Evolutionary conservation across 2,329 filamentous ascomycete species (phyloP).

Genomic region (Beauveria sp.): DNA sequence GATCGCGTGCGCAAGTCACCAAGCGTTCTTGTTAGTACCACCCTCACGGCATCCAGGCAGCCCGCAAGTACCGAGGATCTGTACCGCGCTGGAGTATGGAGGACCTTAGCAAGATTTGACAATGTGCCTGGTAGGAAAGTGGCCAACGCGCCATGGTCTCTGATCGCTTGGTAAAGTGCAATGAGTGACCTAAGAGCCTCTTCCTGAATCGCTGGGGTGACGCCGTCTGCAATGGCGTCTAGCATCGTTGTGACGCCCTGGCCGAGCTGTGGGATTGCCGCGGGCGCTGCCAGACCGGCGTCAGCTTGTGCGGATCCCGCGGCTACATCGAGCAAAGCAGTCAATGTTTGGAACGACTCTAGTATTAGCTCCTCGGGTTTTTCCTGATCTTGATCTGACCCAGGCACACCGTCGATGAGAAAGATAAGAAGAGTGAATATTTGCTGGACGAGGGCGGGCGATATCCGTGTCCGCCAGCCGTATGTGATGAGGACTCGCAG

Average conservation of each 20-base stretch:
- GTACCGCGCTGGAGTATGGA: slow-evolving; percentile 58
- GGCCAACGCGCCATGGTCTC: slow-evolving; percentile 66
- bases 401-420: slow-evolving; percentile 66
- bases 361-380: slow-evolving; percentile 67
- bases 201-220: slow-evolving; percentile 60
- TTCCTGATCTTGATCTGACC: slow-evolving; percentile 33
- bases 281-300: slow-evolving; percentile 43
- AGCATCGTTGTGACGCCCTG: slow-evolving; percentile 76
- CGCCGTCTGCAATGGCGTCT: slow-evolving; percentile 59
- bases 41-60: slow-evolving; percentile 51
- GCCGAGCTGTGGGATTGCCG: slow-evolving; percentile 69
- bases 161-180: slow-evolving; percentile 55
- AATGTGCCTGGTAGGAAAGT: slow-evolving; percentile 84
- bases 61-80: slow-evolving; percentile 53
- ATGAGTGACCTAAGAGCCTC: slow-evolving; percentile 60
- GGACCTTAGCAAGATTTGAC: slow-evolving; percentile 68
- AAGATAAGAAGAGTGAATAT: slow-evolving; percentile 79
- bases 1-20: slow-evolving; percentile 49
- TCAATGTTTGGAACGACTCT: slow-evolving; percentile 63
- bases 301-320: slow-evolving; percentile 41
- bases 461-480: slow-evolving; percentile 71
- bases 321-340: slow-evolving; percentile 55
- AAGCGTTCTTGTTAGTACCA: slow-evolving; percentile 47
- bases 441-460: slow-evolving; percentile 69
- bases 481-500: slow-evolving; percentile 64